These are phyloP conservation scores for Tetracladium setigerum DNA, from an alignment of 495 filamentous ascomycete species.

Conservation along the genomic window DNA sequence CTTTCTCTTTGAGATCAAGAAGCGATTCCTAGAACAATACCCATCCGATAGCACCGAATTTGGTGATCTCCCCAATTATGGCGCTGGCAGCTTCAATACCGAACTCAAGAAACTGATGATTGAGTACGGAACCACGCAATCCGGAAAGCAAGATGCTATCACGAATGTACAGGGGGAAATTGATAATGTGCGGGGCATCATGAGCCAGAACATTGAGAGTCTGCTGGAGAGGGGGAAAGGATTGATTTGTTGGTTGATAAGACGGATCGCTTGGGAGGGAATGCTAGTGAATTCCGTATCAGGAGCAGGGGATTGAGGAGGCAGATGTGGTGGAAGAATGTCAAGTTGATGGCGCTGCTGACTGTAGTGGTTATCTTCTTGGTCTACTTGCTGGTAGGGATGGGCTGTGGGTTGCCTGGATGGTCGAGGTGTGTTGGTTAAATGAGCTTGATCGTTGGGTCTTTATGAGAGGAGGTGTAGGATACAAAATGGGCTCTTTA, in stretches of 20 bases:
- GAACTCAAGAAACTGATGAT: conserved; percentile 73
- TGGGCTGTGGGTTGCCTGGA: conserved; percentile 65
- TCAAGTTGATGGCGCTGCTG: conserved; percentile 83
- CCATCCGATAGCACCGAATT: conserved; percentile 63
- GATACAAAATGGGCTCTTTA: neutral
- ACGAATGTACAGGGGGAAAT: conserved; percentile 79
- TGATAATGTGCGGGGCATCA: conserved; percentile 87
- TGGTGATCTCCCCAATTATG: conserved; percentile 74
- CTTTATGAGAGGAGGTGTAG: neutral
- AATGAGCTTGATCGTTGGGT: neutral
- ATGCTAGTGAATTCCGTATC: conserved; percentile 83
- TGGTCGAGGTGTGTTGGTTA: conserved; percentile 43
- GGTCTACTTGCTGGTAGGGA: conserved; percentile 67
- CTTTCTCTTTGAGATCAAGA: conserved; percentile 85
- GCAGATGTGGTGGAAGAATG: conserved; percentile 99
- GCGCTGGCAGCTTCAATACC: conserved; percentile 76
- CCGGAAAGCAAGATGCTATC: conserved; percentile 74
- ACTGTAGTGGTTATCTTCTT: conserved; percentile 77
- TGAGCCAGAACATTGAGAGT: conserved; percentile 98
- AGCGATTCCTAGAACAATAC: conserved; percentile 74
- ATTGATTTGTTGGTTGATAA: conserved; percentile 96
- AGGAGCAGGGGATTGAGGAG: conserved; percentile 76
- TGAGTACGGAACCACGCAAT: conserved; percentile 71
- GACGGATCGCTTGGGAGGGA: conserved; percentile 83
- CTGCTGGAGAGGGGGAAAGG: conserved; percentile 90